phyloP scores from a whole-genome alignment of 2,329 filamentous ascomycete species.

The Calonectria leucothoes region DNA sequence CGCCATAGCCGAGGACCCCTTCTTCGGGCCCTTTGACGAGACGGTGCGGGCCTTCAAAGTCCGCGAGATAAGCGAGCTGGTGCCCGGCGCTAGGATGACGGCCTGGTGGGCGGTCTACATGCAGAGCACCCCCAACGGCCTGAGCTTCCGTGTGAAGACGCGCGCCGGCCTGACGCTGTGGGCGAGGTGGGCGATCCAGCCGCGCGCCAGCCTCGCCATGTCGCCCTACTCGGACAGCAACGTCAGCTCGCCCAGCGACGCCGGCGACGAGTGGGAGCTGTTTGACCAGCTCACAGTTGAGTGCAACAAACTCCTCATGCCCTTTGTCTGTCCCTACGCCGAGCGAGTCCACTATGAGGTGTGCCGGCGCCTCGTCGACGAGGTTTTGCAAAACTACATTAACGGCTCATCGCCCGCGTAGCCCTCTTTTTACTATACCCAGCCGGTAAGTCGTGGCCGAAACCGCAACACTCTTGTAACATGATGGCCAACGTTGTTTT shows the following conservation, averaged over 20 bases:
- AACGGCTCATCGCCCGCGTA: not conserved
- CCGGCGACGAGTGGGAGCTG: not conserved
- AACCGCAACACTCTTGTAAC: not conserved
- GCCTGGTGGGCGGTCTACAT: not conserved
- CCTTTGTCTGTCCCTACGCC: not conserved
- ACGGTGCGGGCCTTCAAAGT: slow-evolving; percentile 45
- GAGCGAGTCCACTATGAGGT: not conserved
- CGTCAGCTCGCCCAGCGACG: not conserved
- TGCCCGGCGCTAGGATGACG: not conserved
- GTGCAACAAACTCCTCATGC: not conserved
- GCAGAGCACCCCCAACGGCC: not conserved
- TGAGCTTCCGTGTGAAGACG: not conserved
- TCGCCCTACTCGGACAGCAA: not conserved
- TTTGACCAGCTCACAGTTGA: not conserved
- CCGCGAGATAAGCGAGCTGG: slow-evolving; percentile 1
- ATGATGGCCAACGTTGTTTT: not conserved
- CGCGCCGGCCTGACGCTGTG: not conserved
- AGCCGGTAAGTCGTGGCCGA: not conserved
- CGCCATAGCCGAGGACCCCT: slow-evolving; percentile 50
- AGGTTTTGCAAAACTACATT: not conserved
- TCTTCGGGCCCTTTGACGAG: slow-evolving; percentile 50
- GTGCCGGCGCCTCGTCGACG: not conserved
- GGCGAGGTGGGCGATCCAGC: not conserved
- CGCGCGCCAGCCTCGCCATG: not conserved
- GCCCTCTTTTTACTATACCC: too few relatives aligned